phyloP scores from a whole-genome alignment of 2,329 filamentous ascomycete genomes.

The Microascus cirrosus region DNA sequence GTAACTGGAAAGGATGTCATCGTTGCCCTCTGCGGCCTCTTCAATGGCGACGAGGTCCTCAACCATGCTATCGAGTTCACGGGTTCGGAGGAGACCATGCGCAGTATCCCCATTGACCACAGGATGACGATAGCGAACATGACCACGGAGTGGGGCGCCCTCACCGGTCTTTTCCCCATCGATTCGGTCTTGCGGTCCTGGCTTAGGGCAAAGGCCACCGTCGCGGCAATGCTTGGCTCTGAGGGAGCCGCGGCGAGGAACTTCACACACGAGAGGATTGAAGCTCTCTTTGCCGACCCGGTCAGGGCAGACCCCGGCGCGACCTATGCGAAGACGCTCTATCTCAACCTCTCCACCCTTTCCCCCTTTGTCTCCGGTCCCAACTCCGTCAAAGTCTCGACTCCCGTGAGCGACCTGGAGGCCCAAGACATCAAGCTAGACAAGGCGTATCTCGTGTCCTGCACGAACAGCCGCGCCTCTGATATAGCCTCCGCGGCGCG shows the following conservation, averaged over 20 bases:
- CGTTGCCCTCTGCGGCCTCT: conserved; percentile 73
- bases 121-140: conserved; percentile 69
- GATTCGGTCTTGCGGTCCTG: conserved; percentile 61
- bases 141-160: conserved; percentile 71
- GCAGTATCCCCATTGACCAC: conserved; percentile 59
- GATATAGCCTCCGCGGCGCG: conserved; percentile 73
- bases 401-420: conserved; percentile 63
- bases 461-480: conserved; percentile 75
- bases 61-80: conserved; percentile 88
- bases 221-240: conserved; percentile 40
- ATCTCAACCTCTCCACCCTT: conserved; percentile 41
- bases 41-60: conserved; percentile 69
- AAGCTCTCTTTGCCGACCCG: conserved; percentile 58
- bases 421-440: conserved; percentile 64
- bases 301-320: conserved; percentile 65
- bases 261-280: conserved; percentile 63
- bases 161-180: conserved; percentile 59
- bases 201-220: conserved; percentile 67
- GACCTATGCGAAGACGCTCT: conserved; percentile 71
- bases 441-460: conserved; percentile 74
- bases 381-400: conserved; percentile 83
- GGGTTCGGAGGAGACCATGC: conserved; percentile 67
- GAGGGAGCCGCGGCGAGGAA: conserved; percentile 20
- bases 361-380: conserved; percentile 79
- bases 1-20: conserved; percentile 94